Conservation (phyloP, 225 moss, liverwort and hornwort species). For the Pseudisothecium myosuroides region DNA sequence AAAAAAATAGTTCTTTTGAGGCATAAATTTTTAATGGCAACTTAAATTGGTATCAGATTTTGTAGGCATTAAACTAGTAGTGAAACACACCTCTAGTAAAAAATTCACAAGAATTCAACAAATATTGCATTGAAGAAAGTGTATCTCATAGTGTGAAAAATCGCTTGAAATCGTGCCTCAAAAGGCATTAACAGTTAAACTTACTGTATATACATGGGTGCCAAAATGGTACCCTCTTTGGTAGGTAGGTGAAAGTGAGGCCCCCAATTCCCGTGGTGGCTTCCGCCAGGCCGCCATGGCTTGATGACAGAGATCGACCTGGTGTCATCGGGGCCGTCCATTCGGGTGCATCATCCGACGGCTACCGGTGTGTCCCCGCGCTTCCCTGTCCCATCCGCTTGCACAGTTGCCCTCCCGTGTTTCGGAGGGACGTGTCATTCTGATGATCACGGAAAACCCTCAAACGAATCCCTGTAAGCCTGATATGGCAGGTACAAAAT, state of each 20-base stretch:
- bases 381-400: not conserved
- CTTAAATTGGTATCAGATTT: not conserved
- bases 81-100: too few species aligned
- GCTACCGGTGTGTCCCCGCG: not conserved
- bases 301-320: not conserved
- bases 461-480: not conserved
- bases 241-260: too few species aligned
- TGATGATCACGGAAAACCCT: not conserved
- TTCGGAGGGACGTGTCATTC: not conserved
- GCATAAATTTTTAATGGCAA: rapidly evolving
- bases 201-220: too few species aligned
- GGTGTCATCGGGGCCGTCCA: not conserved
- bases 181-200: too few species aligned
- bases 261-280: not conserved
- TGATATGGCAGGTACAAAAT: not conserved
- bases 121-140: rapidly evolving
- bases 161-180: too few species aligned
- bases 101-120: too few species aligned
- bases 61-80: not conserved
- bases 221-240: not conserved
- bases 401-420: too few species aligned
- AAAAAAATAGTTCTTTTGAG: not conserved
- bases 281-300: not conserved
- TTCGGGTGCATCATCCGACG: not conserved
- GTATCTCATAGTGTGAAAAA: too few species aligned